Evolutionary conservation across 2,329 filamentous ascomycete genomes (phyloP), one percentile per base, ranked within the genome.

Genomic region (Dactylonectria macrodidyma): DNA sequence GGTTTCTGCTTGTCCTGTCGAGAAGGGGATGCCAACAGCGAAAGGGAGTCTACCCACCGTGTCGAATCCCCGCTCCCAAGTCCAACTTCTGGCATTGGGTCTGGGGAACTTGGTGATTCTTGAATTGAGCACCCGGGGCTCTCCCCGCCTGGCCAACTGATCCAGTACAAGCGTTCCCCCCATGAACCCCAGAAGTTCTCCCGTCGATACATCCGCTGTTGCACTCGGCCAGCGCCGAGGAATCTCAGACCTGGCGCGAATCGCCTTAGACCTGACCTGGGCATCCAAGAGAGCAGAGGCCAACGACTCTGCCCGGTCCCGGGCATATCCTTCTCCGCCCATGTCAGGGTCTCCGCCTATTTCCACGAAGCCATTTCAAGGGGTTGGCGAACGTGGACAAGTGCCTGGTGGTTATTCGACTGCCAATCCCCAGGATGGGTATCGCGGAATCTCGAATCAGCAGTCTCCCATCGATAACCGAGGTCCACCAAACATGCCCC

Each of bases 291-390:
- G 86, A 83, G 82, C 77, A 76, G 75, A 76, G 72, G 71, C 71
- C 84, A 84, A 87, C 83, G 82, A 84, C 83, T 86, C 84, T 85
- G 84, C 85, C 83, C 85, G 84, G 77, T 84, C 84, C 78, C 84
- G 84, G 85, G 88, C 87, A 79, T 92, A 92, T 83, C 90, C 90
- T 80, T 92, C 90, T 86, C 90, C 90, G 84, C 90, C 90, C 86
- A 92, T 92, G 90, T 92, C 90, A 85, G 89, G 89, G 79, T 91
- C 90, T 84, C 89, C 90, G 77, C 86, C 86, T 75, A 83, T 87
- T 76, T 87, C 89, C 81, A 84, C 86, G 79, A 90, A 88, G 84
- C 80, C 82, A 84, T 85, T 85, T 79, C 86, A 84, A 81, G 87
- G 90, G 81, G 84, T 84, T 77, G 84, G 84, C 81, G 85, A 88